A percentile compares a stretch with the other conserved stretches of the same genome.
Conservation (phyloP, 2,329 filamentous ascomycete genomes). For the Fusarium hostae region DNA sequence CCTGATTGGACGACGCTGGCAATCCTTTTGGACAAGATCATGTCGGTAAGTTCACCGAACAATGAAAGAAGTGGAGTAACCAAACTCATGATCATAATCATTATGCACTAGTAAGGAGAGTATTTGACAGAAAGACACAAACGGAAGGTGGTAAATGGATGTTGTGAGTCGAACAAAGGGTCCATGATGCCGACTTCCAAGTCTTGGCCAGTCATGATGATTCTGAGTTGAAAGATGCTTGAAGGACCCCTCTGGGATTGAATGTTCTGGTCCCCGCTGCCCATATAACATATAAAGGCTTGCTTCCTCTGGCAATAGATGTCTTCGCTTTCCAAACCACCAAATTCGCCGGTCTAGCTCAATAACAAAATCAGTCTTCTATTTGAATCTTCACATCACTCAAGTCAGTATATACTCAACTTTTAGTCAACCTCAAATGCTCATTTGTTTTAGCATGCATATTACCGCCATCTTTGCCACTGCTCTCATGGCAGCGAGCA, state of each 20-base stretch:
- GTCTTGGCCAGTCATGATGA: too few species aligned
- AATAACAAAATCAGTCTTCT: not conserved
- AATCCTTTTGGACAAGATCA: not conserved
- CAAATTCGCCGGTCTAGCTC: accelerated
- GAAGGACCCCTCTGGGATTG: not conserved
- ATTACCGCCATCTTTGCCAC: not conserved
- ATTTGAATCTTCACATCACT: not conserved
- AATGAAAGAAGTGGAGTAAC: not conserved
- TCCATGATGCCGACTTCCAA: not conserved
- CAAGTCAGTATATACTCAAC: not conserved
- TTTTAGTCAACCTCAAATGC: accelerated
- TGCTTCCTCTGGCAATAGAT: accelerated
- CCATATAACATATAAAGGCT: not conserved
- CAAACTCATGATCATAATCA: accelerated
- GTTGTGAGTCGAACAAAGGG: accelerated
- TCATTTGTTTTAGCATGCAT: not conserved
- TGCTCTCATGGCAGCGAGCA: not conserved
- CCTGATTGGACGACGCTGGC: not conserved
- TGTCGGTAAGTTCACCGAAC: too few species aligned
- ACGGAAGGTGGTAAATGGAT: not conserved
- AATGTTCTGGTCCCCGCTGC: too few species aligned
- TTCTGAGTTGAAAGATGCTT: not conserved
- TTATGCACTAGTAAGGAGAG: not conserved
- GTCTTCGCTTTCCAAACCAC: accelerated
- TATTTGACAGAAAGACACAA: not conserved